Conservation (phyloP, 2,329 filamentous ascomycete genomes). For the Sarocladiaceae sp. region DNA sequence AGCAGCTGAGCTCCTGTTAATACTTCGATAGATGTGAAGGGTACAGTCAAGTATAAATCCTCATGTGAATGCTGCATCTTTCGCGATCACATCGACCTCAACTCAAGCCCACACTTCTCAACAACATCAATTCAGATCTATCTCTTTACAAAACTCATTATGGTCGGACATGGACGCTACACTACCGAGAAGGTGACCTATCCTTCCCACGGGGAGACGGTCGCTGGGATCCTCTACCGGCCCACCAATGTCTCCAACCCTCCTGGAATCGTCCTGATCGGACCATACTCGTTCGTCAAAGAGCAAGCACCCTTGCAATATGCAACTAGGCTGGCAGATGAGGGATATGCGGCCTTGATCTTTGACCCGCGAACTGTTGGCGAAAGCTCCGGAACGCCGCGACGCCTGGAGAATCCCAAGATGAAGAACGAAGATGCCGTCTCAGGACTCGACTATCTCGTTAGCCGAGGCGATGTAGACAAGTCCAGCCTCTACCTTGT, state of each 20-base stretch:
- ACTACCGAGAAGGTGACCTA: conserved; percentile 22
- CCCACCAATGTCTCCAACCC: conserved; percentile 20
- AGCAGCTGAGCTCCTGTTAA: too few species aligned
- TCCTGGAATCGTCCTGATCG: conserved; percentile 23
- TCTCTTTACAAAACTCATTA: conserved; percentile 11
- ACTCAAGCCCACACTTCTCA: too few species aligned
- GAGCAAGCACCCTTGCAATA: conserved; percentile 26
- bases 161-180: conserved; percentile 22
- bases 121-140: too few species aligned
- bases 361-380: conserved; percentile 26
- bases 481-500: conserved; percentile 21
- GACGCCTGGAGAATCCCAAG: conserved; percentile 23
- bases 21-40: neutral
- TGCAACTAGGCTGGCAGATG: conserved; percentile 24
- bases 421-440: conserved; percentile 26
- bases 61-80: too few species aligned
- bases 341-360: conserved; percentile 25
- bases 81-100: too few species aligned
- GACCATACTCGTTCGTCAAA: conserved; percentile 24
- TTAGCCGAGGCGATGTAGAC: conserved; percentile 20
- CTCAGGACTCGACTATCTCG: conserved; percentile 23
- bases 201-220: conserved; percentile 21
- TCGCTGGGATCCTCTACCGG: conserved; percentile 16
- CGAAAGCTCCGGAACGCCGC: conserved; percentile 23
- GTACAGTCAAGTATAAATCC: neutral